phyloP scores from a whole-genome alignment of 1,284 basidiomycete genomes.

The Blastosporella zonata region DNA sequence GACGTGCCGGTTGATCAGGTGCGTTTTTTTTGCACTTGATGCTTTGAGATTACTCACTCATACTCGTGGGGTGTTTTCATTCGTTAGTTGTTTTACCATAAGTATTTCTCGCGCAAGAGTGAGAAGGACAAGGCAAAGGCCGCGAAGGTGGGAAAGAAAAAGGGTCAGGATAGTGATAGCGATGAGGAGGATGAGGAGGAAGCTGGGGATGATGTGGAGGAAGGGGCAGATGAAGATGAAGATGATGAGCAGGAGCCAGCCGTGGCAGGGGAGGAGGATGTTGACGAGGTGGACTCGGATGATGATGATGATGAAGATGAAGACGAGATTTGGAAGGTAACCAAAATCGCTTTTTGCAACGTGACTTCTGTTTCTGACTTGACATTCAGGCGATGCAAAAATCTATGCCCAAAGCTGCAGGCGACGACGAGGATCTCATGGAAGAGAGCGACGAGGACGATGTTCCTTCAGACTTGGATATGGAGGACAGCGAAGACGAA shows the following conservation, averaged over 20 bases:
- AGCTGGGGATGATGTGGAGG: constrained; percentile 18
- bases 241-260: constrained; percentile 39
- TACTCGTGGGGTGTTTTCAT: neutral
- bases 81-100: constrained; percentile 64
- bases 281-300: no score
- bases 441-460: constrained; percentile 34
- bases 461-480: constrained; percentile 12
- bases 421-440: constrained; percentile 42
- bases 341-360: neutral
- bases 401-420: constrained; percentile 62
- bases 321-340: constrained; percentile 82
- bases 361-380: neutral
- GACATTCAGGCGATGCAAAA: constrained; percentile 77
- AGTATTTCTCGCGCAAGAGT: constrained; percentile 43
- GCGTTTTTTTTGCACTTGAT: constrained; percentile 23
- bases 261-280: constrained; percentile 17
- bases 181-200: constrained; percentile 16
- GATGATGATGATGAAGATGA: constrained; percentile 40
- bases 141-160: constrained; percentile 15
- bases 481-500: constrained; percentile 33
- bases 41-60: no score
- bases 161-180: constrained; percentile 11
- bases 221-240: constrained; percentile 29
- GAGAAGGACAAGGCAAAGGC: constrained; percentile 18
- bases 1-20: constrained; percentile 90